Base-by-base conservation (phyloP, 768 basidiomycete genomes). In the Naganishia friedmannii region DNA sequence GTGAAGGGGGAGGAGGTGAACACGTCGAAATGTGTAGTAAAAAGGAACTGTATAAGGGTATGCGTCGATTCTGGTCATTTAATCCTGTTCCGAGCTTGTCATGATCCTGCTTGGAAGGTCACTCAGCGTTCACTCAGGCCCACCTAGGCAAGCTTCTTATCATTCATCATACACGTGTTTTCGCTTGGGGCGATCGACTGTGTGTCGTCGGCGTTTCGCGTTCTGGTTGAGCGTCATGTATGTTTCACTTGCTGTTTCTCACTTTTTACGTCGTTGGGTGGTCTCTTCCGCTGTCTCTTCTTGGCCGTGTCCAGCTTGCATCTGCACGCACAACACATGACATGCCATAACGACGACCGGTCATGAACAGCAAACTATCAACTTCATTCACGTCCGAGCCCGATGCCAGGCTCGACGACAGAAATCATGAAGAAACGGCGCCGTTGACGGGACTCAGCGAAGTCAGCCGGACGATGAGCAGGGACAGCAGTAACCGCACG, bases 1-100 rank as follows among this genome's bases (percentile, higher is more conserved):
- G 71, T 79, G 53, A 70, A 32, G 32, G n/a, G 46, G 10, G 53
- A 70, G 51, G 32, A 21, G 46, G 10, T 53, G n/a, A 8, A 21
- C 48, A n/a, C 2, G 6, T 26, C 12, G 6, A 23, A 12, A n/a
- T 51, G 48, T 51, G 23, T 51, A 23, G 13, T 37, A 37, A 37
- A 12, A 37, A 37, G 7, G 15, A 42, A 10, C 42, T 8, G 42
- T 42, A 15, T 42, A 10, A 42, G 42, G 48, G 48, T 51, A 51
- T 51, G 3, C 23, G 7, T 51, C n/a, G 23, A 42, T 42, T 42
- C 15, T 42, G 42, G 42, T 42, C 2, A 42, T 42, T 15, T 42
- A 8, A 42, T 42, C 9, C 7, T 10, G 9, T 10, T 42, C 7
- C 42, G 15, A 42, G 15, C 48, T 4, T 51, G 23, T 4, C n/a